These are phyloP conservation scores for Artemisia annua DNA, from an alignment of 129 eudicot genomes.

Conservation along the genomic window DNA sequence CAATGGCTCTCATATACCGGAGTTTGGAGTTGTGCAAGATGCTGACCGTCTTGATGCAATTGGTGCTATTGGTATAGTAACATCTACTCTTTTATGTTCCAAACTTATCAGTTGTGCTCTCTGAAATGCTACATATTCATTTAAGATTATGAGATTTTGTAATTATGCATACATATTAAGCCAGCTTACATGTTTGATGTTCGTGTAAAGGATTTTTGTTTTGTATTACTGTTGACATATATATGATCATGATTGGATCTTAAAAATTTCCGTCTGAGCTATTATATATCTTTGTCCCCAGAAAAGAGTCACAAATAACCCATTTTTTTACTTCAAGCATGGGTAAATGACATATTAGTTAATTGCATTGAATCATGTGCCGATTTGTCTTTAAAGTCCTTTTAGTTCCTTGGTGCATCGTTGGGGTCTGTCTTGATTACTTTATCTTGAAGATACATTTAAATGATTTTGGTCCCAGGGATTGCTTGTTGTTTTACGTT, in stretches of 20 bases:
- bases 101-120: neutral
- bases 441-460: no score
- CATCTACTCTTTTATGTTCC: neutral
- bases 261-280: no score
- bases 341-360: no score
- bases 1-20: constrained; percentile 40
- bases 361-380: no score
- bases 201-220: neutral
- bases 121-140: neutral
- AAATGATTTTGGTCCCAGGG: constrained; percentile 38
- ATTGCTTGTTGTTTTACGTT: constrained; percentile 97
- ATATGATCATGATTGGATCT: no score
- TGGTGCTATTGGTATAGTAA: constrained; percentile 90
- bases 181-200: neutral
- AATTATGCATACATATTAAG: neutral
- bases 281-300: neutral
- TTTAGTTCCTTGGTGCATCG: no score
- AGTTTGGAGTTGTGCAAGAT: constrained; percentile 94
- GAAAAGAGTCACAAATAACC: no score
- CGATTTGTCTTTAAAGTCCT: no score
- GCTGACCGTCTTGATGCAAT: constrained; percentile 99
- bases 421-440: no score
- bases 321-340: no score
- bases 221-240: neutral
- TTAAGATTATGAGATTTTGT: neutral